Evolutionary conservation across 208 protist species (phyloP), one percentile per base, ranked within the genome.

Genomic region (Leptomonas pyrrhocoris): DNA sequence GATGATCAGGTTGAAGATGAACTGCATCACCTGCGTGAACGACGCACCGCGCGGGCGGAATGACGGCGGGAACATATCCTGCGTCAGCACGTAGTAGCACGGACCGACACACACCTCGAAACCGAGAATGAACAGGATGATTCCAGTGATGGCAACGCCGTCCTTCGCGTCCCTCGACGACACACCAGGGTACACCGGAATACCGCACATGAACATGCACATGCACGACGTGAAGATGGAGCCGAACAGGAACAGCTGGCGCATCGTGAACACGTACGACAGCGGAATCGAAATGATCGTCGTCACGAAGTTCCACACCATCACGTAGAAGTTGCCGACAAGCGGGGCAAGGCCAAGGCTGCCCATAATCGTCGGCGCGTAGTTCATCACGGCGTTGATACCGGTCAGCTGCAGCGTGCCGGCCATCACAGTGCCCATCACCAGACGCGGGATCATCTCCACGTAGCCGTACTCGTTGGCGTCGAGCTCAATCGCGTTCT

Each of bases 381-480:
- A 96, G 79, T 92, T 93, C 86, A 92, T 94, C 34, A 94, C 78
- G 48, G 88, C 88, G 68, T 94, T 94, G 68, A 94, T 92, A 43
- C 91, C 91, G 36, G 91, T 96, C 74, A 96, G 70, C 73, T 94
- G 90, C 56, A 85, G 71, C 57, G 90, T 88, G 25, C 83, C 77
- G 31, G 82, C 79, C 64, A 90, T 77, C 43, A 86, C 73, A 23
- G 42, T 23, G 40, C 73, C 84, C 60, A 96, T 83, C n/a, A 74
- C 2, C 27, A 94, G 69, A 18, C 62, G 82, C 21, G 63, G 64
- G 16, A 70, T 21, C 86, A 92, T 90, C 49, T 88, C 61, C 11
- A 36, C 2, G 43, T 48, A 84, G 65, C 74, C 59, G 74, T 90
- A 88, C 75, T 90, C 72, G 50, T 91, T 86, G 49, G 57, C 38